A percentile compares a stretch with the other conserved stretches of the same genome.
These are phyloP conservation scores for Heliamphora ciliata DNA, from an alignment of 179 eudicot genomes.

Conservation along the genomic window DNA sequence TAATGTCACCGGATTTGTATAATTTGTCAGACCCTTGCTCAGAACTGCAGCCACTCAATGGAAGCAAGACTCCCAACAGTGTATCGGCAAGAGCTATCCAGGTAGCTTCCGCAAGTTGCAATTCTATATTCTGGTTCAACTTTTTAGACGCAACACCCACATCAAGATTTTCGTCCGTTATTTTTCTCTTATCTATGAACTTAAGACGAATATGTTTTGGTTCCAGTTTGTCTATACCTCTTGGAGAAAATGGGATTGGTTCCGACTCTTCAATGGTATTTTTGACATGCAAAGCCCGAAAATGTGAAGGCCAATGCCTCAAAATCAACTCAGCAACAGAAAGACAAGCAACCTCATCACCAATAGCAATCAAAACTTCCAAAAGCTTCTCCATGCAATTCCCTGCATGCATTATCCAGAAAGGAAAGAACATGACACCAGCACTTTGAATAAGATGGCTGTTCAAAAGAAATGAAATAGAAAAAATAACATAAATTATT, in stretches of 20 bases:
- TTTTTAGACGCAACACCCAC: constrained; percentile 39
- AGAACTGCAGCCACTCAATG: constrained; percentile 27
- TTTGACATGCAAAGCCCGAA: constrained; percentile 89
- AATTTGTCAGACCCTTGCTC: constrained; percentile 31
- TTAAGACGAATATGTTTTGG: constrained; percentile 81
- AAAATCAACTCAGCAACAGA: constrained; percentile 85
- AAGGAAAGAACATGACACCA: background rate
- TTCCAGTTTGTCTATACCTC: constrained; percentile 88
- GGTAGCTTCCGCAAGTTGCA: constrained; percentile 59
- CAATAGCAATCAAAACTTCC: constrained; percentile 94
- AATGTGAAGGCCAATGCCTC: constrained; percentile 95
- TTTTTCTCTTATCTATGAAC: constrained; percentile 71
- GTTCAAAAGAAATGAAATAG: constrained; percentile 1
- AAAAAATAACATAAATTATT: constrained; percentile 26
- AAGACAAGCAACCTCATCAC: constrained; percentile 91
- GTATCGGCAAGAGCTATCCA: constrained; percentile 66
- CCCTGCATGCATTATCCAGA: constrained; percentile 47
- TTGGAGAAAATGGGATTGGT: constrained; percentile 78
- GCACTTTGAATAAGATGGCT: background rate
- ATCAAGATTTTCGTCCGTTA: constrained; percentile 33
- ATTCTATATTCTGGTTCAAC: constrained; percentile 48
- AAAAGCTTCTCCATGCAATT: constrained; percentile 98
- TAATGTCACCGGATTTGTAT: constrained; percentile 40
- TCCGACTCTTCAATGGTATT: constrained; percentile 76
- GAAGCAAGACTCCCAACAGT: constrained; percentile 42